Evolutionary conservation across 202 grass and related monocot genomes (phyloP).

Genomic region (Panicum virgatum): DNA sequence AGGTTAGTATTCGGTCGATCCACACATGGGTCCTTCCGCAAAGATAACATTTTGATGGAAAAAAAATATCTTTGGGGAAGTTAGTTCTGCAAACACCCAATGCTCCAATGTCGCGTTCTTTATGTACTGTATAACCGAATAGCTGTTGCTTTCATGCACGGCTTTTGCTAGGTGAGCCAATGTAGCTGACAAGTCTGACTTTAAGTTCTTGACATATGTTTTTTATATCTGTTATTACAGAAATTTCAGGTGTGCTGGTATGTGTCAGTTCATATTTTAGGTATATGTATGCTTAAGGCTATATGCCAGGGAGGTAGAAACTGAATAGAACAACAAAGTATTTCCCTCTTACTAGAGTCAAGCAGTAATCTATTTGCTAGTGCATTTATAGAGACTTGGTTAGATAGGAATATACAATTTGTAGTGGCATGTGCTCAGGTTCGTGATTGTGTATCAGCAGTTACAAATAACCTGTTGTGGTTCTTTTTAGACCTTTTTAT

Average conservation of each 20-base stretch:
- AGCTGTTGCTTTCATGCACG: not conserved
- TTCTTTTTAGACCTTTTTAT: not conserved
- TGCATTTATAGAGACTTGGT: not conserved
- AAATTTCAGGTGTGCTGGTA: not conserved
- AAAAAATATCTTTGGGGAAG: not conserved
- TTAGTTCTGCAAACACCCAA: not conserved
- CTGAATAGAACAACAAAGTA: not conserved
- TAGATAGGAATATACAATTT: not conserved
- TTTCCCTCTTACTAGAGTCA: not conserved
- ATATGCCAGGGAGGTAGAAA: not conserved
- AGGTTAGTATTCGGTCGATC: slow-evolving; percentile 18
- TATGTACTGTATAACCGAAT: not conserved
- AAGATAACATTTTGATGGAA: not conserved
- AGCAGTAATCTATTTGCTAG: not conserved
- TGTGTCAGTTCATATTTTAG: slow-evolving; percentile 12
- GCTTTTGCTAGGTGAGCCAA: not conserved
- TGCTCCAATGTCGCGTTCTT: not conserved
- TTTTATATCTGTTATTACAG: not conserved
- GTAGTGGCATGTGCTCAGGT: not conserved
- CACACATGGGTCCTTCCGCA: not conserved
- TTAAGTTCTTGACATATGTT: not conserved
- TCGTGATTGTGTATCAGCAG: not conserved
- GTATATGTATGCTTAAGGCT: not conserved
- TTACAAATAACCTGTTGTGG: not conserved
- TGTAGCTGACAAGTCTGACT: not conserved